Evolutionary conservation across 1,284 basidiomycete genomes (phyloP).

Genomic region (Mycosarcoma maydis): DNA sequence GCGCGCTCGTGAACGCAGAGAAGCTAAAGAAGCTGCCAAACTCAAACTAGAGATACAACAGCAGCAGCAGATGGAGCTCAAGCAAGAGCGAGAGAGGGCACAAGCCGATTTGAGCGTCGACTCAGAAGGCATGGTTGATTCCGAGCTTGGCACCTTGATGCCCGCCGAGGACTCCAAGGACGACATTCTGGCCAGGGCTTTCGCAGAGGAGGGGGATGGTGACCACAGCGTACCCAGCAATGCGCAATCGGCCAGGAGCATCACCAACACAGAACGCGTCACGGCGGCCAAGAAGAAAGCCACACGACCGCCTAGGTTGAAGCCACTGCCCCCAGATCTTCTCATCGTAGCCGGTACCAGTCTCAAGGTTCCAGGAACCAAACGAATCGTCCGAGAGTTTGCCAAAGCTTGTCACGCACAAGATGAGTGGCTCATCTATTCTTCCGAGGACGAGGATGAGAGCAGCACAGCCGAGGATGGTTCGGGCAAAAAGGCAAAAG

Average conservation of each 20-base stretch:
- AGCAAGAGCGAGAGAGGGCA: constrained; percentile 3
- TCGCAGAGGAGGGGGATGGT: constrained; percentile 33
- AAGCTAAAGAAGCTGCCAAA: constrained; percentile 29
- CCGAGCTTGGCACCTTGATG: constrained; percentile 18
- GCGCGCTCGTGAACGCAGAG: constrained; percentile 50
- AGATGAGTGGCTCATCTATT: constrained; percentile 49
- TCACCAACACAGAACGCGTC: constrained; percentile 25
- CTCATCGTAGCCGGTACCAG: constrained; percentile 96
- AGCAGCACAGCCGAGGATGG: constrained; percentile 45
- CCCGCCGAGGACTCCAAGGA: constrained; percentile 26
- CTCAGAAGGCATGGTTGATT: constrained; percentile 27
- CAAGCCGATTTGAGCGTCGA: constrained; percentile 30
- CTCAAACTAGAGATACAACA: constrained; percentile 10
- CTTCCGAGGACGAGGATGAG: constrained; percentile 51
- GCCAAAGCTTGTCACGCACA: constrained; percentile 79
- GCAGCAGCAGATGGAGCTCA: constrained; percentile 6
- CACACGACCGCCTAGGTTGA: constrained; percentile 47
- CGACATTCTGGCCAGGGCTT: constrained; percentile 44
- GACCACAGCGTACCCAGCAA: constrained; percentile 7
- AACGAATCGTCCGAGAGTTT: constrained; percentile 91
- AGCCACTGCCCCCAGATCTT: constrained; percentile 77
- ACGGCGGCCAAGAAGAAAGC: constrained; percentile 27
- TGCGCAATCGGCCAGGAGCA: constrained; percentile 15
- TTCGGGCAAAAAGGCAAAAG: constrained; percentile 25
- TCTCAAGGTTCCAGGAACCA: constrained; percentile 91